Conservation (phyloP, 2,329 filamentous ascomycete genomes). For the Scorias spongiosa region DNA sequence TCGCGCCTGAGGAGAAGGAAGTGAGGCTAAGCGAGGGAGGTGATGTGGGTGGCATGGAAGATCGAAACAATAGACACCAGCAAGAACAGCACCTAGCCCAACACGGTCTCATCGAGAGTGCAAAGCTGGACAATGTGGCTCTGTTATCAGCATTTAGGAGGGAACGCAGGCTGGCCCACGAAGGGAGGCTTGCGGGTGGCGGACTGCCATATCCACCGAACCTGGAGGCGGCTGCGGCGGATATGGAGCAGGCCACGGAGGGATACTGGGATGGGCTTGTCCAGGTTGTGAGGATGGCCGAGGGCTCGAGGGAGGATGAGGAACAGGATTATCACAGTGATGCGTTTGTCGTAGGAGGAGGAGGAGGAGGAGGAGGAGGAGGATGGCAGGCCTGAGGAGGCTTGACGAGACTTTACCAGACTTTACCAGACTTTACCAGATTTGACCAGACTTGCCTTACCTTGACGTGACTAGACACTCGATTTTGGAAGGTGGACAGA, state of each 20-base stretch:
- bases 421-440: too few relatives aligned
- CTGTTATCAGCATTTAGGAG: constrained; percentile 40
- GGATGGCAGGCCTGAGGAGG: too few relatives aligned
- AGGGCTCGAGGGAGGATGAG: constrained; percentile 13
- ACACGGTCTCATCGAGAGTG: background rate
- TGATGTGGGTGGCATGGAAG: background rate
- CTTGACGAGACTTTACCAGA: too few relatives aligned
- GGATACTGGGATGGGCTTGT: constrained; percentile 46
- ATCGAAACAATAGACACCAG: background rate
- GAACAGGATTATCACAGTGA: constrained; percentile 21
- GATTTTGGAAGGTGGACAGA: too few relatives aligned
- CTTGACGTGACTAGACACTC: too few relatives aligned
- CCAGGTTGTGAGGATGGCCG: constrained; percentile 35
- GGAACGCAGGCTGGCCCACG: constrained; percentile 35
- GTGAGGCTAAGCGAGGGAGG: constrained; percentile 6
- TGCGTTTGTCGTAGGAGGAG: constrained; percentile 3
- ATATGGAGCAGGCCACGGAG: constrained; percentile 26
- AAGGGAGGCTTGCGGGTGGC: constrained; percentile 18
- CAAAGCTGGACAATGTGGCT: constrained; percentile 34
- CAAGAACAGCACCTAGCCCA: background rate
- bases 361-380: background rate
- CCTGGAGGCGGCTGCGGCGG: constrained; percentile 2
- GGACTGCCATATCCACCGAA: constrained; percentile 4
- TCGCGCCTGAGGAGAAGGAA: constrained; percentile 10
- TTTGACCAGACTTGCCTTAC: too few relatives aligned